Conservation (phyloP, 73 alveolate species). For the Breviolum minutum region DNA sequence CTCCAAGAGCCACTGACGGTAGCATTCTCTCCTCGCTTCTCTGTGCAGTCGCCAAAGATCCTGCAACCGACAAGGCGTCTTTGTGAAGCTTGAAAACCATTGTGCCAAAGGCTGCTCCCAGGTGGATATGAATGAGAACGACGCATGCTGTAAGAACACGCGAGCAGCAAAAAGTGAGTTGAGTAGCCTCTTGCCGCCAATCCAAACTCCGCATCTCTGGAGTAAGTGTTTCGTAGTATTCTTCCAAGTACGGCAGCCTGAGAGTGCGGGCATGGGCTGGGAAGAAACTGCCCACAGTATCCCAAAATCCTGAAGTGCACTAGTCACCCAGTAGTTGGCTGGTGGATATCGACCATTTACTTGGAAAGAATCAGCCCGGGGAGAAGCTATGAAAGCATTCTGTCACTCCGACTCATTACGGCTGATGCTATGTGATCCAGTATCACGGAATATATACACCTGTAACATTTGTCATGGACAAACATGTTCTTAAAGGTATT, state of each 20-base stretch:
- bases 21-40: constrained; percentile 59
- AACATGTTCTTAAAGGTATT: no score
- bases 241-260: constrained; percentile 87
- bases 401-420: no score
- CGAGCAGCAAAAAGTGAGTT: background rate
- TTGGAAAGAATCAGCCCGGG: no score
- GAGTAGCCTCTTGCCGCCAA: constrained; percentile 75
- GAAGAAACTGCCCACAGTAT: background rate
- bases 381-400: no score
- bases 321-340: no score
- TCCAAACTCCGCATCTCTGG: constrained; percentile 93
- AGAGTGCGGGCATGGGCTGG: background rate
- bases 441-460: no score
- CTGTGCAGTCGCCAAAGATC: constrained; percentile 76
- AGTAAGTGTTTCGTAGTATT: constrained; percentile 75
- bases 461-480: no score
- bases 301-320: no score
- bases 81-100: background rate
- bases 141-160: background rate
- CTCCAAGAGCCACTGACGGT: constrained; percentile 91
- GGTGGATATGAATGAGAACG: no score
- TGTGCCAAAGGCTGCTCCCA: background rate
- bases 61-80: background rate
- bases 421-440: no score
- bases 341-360: no score